Conservation (phyloP, 768 basidiomycete species). For the Lactarius quietus region DNA sequence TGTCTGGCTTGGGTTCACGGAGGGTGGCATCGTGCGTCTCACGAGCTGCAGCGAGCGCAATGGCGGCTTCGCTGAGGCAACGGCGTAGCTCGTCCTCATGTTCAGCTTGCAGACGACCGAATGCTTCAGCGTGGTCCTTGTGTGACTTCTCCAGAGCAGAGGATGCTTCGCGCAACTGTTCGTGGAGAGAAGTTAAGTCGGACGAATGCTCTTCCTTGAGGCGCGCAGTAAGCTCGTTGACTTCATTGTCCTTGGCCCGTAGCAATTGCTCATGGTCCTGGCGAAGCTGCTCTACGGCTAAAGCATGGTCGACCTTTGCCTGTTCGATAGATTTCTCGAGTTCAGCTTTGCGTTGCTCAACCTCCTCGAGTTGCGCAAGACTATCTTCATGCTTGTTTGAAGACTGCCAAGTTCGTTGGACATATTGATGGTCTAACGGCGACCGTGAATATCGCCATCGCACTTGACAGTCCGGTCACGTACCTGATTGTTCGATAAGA, state of each 20-base stretch:
- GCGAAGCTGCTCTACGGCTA: conserved; percentile 46
- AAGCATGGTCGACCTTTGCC: conserved; percentile 47
- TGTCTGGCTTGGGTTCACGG: conserved; percentile 53
- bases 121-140: conserved; percentile 55
- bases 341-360: conserved; percentile 54
- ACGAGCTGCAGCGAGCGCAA: conserved; percentile 42
- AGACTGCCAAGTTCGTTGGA: conserved; percentile 80
- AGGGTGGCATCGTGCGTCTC: conserved; percentile 52
- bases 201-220: conserved; percentile 50
- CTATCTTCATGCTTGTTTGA: conserved; percentile 55
- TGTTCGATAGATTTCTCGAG: conserved; percentile 48
- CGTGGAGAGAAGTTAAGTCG: conserved; percentile 34
- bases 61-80: conserved; percentile 53
- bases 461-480: conserved; percentile 19
- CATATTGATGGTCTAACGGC: conserved; percentile 72
- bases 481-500: conserved; percentile 84
- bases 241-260: conserved; percentile 40
- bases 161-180: conserved; percentile 34
- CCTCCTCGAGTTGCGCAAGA: conserved; percentile 49
- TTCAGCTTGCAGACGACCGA: conserved; percentile 48
- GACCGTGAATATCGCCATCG: conserved; percentile 11
- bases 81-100: conserved; percentile 43
- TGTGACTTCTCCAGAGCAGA: conserved; percentile 36
- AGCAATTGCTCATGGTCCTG: conserved; percentile 45
- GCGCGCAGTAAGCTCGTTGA: conserved; percentile 40